Percentiles rank a stretch among this genome's conserved stretches.
Evolutionary conservation across 768 basidiomycete species (phyloP).

Genomic region (Cystobasidium tubakii): DNA sequence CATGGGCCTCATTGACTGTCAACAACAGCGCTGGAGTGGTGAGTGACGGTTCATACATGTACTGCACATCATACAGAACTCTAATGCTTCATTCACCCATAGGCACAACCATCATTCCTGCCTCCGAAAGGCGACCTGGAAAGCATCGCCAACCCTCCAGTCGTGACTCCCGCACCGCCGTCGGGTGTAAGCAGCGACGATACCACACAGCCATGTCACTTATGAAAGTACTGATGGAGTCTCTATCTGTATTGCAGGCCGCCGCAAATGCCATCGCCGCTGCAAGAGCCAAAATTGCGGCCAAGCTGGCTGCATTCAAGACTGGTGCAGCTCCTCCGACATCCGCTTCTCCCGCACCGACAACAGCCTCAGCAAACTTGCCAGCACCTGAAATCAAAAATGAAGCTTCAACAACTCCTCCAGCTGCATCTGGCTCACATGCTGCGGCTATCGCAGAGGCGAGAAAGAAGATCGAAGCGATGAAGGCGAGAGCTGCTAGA

Average conservation of each 20-base stretch:
- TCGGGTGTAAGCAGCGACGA: neutral
- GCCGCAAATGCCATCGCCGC: constrained; percentile 58
- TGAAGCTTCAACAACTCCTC: constrained; percentile 37
- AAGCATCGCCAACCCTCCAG: constrained; percentile 26
- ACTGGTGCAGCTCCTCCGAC: constrained; percentile 45
- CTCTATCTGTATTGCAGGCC: constrained; percentile 5
- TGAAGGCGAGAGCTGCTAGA: constrained; percentile 59
- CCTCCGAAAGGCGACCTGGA: constrained; percentile 34
- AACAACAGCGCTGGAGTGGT: constrained; percentile 25
- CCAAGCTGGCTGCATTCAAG: constrained; percentile 48
- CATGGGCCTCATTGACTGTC: neutral
- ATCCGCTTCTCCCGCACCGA: constrained; percentile 46
- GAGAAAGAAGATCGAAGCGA: constrained; percentile 73
- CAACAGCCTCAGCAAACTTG: constrained; percentile 44
- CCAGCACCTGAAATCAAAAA: constrained; percentile 49
- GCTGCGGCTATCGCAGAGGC: constrained; percentile 73
- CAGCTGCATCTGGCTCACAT: constrained; percentile 58
- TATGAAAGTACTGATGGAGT: neutral
- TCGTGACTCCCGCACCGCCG: neutral
- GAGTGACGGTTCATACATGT: neutral
- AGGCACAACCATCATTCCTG: constrained; percentile 33
- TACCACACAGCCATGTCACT: neutral
- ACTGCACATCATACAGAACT: neutral
- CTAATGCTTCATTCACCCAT: neutral
- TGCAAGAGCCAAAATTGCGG: constrained; percentile 61